A percentile compares a stretch with the other conserved stretches of the same genome.
Conservation (phyloP, 2,329 filamentous ascomycete genomes). For the Colletotrichum falcatum region DNA sequence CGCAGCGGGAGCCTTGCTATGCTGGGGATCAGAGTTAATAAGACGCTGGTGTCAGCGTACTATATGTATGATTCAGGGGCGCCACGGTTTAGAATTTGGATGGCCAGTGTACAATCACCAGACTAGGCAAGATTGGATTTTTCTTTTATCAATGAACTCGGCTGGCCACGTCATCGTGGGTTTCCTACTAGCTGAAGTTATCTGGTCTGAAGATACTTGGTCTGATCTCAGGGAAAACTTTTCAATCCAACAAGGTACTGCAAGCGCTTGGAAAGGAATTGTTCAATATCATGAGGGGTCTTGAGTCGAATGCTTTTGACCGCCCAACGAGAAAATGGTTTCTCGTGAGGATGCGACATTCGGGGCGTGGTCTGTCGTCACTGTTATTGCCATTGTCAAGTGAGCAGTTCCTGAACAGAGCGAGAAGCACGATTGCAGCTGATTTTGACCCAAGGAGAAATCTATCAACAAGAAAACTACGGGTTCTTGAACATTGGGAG, state of each 20-base stretch:
- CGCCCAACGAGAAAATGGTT: background rate
- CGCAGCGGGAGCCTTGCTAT: background rate
- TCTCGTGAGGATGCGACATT: background rate
- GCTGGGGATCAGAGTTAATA: constrained; percentile 10
- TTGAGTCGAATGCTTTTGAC: background rate
- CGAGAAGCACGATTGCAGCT: background rate
- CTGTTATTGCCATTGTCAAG: background rate
- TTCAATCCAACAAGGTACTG: background rate
- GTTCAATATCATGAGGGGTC: background rate
- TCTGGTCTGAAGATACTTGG: background rate
- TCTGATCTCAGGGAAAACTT: background rate
- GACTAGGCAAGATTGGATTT: constrained; percentile 40
- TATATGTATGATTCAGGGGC: constrained; percentile 37
- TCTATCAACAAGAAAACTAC: background rate
- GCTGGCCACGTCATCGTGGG: background rate
- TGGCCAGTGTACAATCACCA: constrained; percentile 40
- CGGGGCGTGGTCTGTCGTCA: background rate
- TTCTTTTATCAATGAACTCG: constrained; percentile 35
- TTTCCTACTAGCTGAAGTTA: too few species aligned
- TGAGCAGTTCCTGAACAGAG: too few species aligned
- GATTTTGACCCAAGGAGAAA: too few species aligned
- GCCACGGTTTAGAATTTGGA: constrained; percentile 40
- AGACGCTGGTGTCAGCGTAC: constrained; percentile 19
- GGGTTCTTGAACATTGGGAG: too few species aligned
- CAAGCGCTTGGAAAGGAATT: background rate